These are phyloP conservation scores for Pelargonium nanum DNA, from an alignment of 345 rosid species.

Conservation along the genomic window DNA sequence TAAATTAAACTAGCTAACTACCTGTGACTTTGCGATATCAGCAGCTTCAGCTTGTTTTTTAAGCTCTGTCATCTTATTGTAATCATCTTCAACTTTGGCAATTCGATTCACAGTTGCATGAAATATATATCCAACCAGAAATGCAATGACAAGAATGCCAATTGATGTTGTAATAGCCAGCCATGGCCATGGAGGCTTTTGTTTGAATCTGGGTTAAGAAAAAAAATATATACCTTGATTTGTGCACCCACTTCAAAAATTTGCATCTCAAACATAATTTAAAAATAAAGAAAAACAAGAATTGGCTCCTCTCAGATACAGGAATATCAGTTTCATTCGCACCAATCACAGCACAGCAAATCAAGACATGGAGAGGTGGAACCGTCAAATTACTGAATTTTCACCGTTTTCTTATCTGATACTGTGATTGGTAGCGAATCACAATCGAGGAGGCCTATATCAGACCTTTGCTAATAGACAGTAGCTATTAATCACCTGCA, in stretches of 20 bases:
- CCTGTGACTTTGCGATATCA: conserved; percentile 96
- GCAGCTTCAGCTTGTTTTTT: conserved; percentile 82
- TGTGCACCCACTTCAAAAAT: conserved; percentile 3
- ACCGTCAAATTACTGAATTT: no score
- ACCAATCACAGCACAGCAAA: background rate
- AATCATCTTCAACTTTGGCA: conserved; percentile 84
- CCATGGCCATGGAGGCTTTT: conserved; percentile 77
- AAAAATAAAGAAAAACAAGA: background rate
- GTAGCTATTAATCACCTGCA: conserved; percentile 52
- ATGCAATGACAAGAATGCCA: conserved; percentile 68
- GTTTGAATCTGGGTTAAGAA: conserved; percentile 55
- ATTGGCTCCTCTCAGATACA: conserved; percentile 1
- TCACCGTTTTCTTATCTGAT: no score
- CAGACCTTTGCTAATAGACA: background rate
- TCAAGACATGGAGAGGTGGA: no score
- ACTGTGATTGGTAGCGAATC: no score
- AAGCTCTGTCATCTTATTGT: conserved; percentile 59
- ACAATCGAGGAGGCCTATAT: background rate
- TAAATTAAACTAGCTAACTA: conserved; percentile 17
- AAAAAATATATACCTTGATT: conserved; percentile 10
- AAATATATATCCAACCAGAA: conserved; percentile 65
- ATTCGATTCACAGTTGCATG: conserved; percentile 77
- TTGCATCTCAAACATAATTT: background rate
- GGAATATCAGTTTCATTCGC: conserved; percentile 1
- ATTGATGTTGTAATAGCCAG: conserved; percentile 46